phyloP scores from a whole-genome alignment of 2,329 filamentous ascomycete species.

The Pseudomassariella vexata region DNA sequence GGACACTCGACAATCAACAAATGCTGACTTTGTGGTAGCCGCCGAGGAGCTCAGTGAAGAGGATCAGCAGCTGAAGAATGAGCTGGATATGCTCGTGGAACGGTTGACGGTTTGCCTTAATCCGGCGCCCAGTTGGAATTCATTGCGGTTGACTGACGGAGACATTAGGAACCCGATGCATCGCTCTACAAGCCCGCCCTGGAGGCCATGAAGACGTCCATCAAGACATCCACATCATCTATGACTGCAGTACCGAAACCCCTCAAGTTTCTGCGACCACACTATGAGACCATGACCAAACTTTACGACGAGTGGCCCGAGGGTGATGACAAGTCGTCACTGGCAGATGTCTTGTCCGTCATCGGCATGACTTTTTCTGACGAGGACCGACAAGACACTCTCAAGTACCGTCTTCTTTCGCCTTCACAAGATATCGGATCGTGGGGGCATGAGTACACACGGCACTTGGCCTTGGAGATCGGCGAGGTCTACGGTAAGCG shows the following conservation, averaged over 20 bases:
- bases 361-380: conserved; percentile 99
- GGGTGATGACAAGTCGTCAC: conserved; percentile 77
- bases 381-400: conserved; percentile 89
- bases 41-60: conserved; percentile 93
- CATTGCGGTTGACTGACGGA: conserved; percentile 15
- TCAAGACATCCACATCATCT: conserved; percentile 98
- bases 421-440: conserved; percentile 89
- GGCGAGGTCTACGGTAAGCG: conserved; percentile 90
- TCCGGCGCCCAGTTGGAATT: not conserved
- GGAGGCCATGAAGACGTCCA: conserved; percentile 95
- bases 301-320: conserved; percentile 85
- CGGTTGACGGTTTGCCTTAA: conserved; percentile 66
- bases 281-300: conserved; percentile 85
- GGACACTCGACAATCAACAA: no score
- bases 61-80: conserved; percentile 95
- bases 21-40: conserved; percentile 31
- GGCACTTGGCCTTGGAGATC: conserved; percentile 92
- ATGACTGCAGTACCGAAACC: conserved; percentile 99
- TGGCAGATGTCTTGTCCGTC: conserved; percentile 94
- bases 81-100: conserved; percentile 97
- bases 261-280: conserved; percentile 92
- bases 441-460: conserved; percentile 97
- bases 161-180: conserved; percentile 69
- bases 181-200: conserved; percentile 87
- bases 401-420: conserved; percentile 89